These are phyloP conservation scores for Pythium brassicae DNA, from an alignment of 352 stramenopile species.

Conservation along the genomic window DNA sequence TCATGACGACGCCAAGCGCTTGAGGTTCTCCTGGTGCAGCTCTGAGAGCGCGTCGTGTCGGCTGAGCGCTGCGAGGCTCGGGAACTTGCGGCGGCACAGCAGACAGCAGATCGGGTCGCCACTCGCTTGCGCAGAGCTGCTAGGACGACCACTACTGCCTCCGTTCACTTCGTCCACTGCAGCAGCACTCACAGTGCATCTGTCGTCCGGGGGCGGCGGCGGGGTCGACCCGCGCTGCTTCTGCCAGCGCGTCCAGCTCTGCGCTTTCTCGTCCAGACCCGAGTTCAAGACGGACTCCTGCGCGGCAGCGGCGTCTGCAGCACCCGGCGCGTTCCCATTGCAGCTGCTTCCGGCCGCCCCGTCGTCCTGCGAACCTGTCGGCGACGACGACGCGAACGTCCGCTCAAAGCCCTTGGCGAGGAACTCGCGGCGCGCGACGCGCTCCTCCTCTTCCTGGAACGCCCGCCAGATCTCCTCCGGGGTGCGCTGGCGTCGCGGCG, in stretches of 20 bases:
- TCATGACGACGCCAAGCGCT: slow-evolving; percentile 3
- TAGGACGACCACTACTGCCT: background rate
- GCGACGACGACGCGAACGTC: slow-evolving; percentile 24
- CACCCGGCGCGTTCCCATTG: background rate
- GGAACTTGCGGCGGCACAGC: slow-evolving; percentile 71
- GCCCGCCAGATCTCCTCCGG: slow-evolving; percentile 63
- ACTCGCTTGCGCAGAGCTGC: background rate
- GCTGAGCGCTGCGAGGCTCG: slow-evolving; percentile 24
- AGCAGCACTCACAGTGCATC: background rate
- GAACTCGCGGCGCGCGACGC: slow-evolving; percentile 53
- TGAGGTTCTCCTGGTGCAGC: slow-evolving; percentile 46
- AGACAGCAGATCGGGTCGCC: slow-evolving; percentile 39
- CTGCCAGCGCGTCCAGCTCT: slow-evolving; percentile 35
- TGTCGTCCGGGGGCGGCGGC: background rate
- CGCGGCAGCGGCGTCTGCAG: background rate
- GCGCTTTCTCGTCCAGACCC: slow-evolving; percentile 31
- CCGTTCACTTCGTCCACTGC: background rate
- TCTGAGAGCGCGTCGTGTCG: slow-evolving; percentile 54
- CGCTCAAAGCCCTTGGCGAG: slow-evolving; percentile 57
- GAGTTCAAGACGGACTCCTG: slow-evolving; percentile 34
- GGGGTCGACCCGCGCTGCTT: slow-evolving; percentile 9
- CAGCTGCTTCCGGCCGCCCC: background rate
- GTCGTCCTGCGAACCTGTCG: background rate
- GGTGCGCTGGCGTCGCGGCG: slow-evolving; percentile 28
- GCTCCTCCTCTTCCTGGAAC: slow-evolving; percentile 75